Conservation (phyloP, 768 basidiomycete genomes). For the Gyrodon lividus region DNA sequence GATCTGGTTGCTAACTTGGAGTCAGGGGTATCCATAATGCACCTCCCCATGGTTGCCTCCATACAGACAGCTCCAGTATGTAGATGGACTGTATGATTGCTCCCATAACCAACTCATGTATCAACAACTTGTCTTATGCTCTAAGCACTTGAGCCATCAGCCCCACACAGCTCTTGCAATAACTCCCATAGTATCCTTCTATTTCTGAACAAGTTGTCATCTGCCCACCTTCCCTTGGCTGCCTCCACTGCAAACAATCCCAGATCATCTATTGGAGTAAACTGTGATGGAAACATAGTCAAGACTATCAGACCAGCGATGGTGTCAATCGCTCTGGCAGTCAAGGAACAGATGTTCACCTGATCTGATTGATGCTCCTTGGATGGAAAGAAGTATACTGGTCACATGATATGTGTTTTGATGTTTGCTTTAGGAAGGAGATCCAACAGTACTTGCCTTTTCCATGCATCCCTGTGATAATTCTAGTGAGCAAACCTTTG, state of each 20-base stretch:
- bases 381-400: constrained; percentile 36
- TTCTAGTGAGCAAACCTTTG: background rate
- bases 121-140: background rate
- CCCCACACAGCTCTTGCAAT: background rate
- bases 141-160: background rate
- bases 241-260: constrained; percentile 15
- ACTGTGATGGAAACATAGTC: constrained; percentile 17
- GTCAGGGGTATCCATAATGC: too few relatives aligned
- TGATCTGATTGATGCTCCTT: constrained; percentile 27
- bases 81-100: background rate
- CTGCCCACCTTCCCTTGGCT: constrained; percentile 18
- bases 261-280: constrained; percentile 20
- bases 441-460: constrained; percentile 27
- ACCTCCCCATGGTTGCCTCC: too few relatives aligned
- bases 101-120: background rate
- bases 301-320: constrained; percentile 13
- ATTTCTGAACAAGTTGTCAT: constrained; percentile 25
- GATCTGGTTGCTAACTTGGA: too few relatives aligned
- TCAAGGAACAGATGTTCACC: constrained; percentile 23
- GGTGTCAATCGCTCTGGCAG: constrained; percentile 13
- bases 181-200: constrained; percentile 5
- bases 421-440: constrained; percentile 21
- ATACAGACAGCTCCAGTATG: too few relatives aligned
- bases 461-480: constrained; percentile 30
- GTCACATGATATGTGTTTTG: constrained; percentile 30